Conservation (phyloP, 768 basidiomycete genomes). For the Lyophyllum decastes region DNA sequence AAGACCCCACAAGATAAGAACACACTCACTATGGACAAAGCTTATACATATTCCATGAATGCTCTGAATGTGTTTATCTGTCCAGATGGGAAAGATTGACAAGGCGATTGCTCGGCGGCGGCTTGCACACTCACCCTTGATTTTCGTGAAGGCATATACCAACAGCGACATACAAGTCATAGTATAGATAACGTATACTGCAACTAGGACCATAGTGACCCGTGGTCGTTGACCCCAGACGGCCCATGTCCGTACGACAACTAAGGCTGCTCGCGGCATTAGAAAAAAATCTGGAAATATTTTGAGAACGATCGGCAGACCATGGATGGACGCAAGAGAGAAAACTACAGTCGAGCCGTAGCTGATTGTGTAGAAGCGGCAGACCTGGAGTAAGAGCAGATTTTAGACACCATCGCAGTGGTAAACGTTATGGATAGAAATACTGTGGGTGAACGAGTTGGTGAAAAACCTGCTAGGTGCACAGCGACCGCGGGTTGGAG, state of each 20-base stretch:
- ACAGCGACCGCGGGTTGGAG: constrained; percentile 14
- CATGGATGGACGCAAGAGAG: neutral
- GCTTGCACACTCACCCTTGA: neutral
- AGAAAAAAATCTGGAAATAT: too few species aligned
- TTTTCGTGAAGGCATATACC: neutral
- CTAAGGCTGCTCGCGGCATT: neutral
- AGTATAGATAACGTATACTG: neutral
- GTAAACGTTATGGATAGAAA: neutral
- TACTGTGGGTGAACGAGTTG: neutral
- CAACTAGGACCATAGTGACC: constrained; percentile 5
- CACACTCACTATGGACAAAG: neutral
- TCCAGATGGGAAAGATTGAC: neutral
- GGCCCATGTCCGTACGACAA: constrained; percentile 9
- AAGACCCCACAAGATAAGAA: neutral
- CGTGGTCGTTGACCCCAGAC: constrained; percentile 8
- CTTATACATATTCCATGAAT: neutral
- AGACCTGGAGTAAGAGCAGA: neutral
- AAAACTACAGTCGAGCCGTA: neutral
- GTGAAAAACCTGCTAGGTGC: neutral
- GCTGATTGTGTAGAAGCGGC: neutral
- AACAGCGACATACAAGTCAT: neutral
- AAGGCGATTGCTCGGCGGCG: neutral
- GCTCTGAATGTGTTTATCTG: neutral
- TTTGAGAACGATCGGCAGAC: neutral
- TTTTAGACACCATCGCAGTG: neutral